These are phyloP conservation scores for Monarda citriodora DNA, from an alignment of 305 asterid species.

Conservation along the genomic window DNA sequence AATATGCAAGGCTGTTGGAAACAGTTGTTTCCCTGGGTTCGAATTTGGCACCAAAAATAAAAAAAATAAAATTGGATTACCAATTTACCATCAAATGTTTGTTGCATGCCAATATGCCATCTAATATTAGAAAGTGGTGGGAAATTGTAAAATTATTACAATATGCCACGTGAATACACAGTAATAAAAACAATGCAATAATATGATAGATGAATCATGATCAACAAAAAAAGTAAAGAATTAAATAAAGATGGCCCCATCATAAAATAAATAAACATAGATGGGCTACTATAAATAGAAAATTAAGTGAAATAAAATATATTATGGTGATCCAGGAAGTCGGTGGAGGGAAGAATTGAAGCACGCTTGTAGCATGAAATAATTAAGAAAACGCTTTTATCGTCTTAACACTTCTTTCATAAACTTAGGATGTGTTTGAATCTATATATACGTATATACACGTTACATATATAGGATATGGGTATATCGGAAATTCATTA, in stretches of 20 bases:
- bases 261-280: not conserved
- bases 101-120: no score
- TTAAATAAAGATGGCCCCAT: not conserved
- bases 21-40: not conserved
- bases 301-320: not conserved
- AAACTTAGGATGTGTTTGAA: no score
- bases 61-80: no score
- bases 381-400: slow-evolving; percentile 22
- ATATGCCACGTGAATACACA: no score
- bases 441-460: no score
- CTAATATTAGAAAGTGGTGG: no score
- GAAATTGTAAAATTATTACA: no score
- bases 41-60: slow-evolving; percentile 8
- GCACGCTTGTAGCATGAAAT: slow-evolving; percentile 43
- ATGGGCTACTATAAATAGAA: slow-evolving; percentile 5
- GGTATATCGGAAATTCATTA: no score
- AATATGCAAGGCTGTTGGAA: slow-evolving; percentile 14
- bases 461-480: no score
- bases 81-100: no score
- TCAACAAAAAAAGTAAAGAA: not conserved
- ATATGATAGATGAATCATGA: not conserved
- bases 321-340: slow-evolving; percentile 10
- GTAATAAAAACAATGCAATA: no score
- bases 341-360: slow-evolving; percentile 15
- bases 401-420: slow-evolving; percentile 17